These are phyloP conservation scores for Solanum neorickii DNA, from an alignment of 257 asterid genomes.

Conservation along the genomic window DNA sequence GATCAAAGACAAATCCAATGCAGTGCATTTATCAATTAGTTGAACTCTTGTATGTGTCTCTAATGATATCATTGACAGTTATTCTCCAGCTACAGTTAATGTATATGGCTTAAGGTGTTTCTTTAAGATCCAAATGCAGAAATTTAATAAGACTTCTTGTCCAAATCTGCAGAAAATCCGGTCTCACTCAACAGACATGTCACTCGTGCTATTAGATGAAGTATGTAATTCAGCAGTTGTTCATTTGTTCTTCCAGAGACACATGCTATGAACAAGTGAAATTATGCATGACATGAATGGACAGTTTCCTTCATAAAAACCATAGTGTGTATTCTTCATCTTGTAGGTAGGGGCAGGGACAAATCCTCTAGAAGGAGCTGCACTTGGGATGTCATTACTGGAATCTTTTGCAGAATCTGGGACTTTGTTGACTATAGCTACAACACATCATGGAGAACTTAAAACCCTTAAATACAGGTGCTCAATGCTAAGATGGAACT, in stretches of 20 bases:
- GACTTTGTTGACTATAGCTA: conserved; percentile 70
- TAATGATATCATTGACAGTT: not conserved
- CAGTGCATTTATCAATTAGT: not conserved
- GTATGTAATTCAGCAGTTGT: conserved; percentile 26
- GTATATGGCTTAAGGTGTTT: conserved; percentile 1
- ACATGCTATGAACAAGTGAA: not conserved
- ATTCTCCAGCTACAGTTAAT: not conserved
- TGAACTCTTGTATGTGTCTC: not conserved
- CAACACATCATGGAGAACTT: conserved; percentile 97
- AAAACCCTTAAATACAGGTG: conserved; percentile 96
- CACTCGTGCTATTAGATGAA: conserved; percentile 88
- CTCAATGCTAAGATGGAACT: conserved; percentile 7
- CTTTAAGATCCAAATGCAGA: not conserved
- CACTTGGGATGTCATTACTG: conserved; percentile 89
- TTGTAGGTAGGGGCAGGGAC: conserved; percentile 97
- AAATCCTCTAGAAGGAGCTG: conserved; percentile 97
- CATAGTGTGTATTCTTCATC: not conserved
- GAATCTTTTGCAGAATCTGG: conserved; percentile 86
- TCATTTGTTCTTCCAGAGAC: not conserved
- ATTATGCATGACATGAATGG: not conserved
- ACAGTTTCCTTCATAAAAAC: not conserved
- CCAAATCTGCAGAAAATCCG: conserved; percentile 66
- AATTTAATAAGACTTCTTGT: conserved; percentile 4
- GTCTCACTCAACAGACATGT: conserved; percentile 57
- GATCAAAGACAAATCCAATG: not conserved